phyloP scores from a whole-genome alignment of 805 yeast species.

The Candida ficus region DNA sequence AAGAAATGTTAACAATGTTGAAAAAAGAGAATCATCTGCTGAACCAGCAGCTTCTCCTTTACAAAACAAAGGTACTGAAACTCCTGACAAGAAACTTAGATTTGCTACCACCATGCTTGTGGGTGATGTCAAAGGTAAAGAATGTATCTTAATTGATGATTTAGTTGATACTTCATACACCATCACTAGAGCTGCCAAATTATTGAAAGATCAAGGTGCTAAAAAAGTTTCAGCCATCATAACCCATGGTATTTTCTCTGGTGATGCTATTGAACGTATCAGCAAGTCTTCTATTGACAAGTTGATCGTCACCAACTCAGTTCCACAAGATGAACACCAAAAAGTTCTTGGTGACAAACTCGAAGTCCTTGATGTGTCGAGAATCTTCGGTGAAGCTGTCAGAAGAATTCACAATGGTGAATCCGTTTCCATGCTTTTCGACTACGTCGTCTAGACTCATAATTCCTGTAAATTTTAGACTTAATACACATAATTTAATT shows the following conservation, averaged over 20 bases:
- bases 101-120: slow-evolving; percentile 91
- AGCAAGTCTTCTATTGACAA: slow-evolving; percentile 69
- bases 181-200: slow-evolving; percentile 84
- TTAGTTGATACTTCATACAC: slow-evolving; percentile 92
- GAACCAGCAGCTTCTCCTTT: slow-evolving; percentile 1
- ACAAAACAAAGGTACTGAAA: neutral
- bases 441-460: slow-evolving; percentile 41
- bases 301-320: slow-evolving; percentile 83
- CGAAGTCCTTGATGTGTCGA: slow-evolving; percentile 82
- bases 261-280: slow-evolving; percentile 79
- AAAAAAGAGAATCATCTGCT: slow-evolving; percentile 17
- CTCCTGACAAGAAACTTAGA: slow-evolving; percentile 21
- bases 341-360: slow-evolving; percentile 51
- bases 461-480: no score
- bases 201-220: slow-evolving; percentile 92
- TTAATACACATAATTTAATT: no score
- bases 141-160: slow-evolving; percentile 90
- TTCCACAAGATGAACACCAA: slow-evolving; percentile 72
- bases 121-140: slow-evolving; percentile 85
- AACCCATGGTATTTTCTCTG: slow-evolving; percentile 91
- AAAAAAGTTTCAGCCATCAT: slow-evolving; percentile 77
- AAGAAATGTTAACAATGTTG: slow-evolving; percentile 32
- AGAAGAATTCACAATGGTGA: slow-evolving; percentile 97
- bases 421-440: slow-evolving; percentile 88
- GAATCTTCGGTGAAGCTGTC: slow-evolving; percentile 89